Percentiles rank a stretch among this genome's conserved stretches.
These are phyloP conservation scores for Alternaria conjuncta DNA, from an alignment of 2,329 filamentous ascomycete species.

Conservation along the genomic window DNA sequence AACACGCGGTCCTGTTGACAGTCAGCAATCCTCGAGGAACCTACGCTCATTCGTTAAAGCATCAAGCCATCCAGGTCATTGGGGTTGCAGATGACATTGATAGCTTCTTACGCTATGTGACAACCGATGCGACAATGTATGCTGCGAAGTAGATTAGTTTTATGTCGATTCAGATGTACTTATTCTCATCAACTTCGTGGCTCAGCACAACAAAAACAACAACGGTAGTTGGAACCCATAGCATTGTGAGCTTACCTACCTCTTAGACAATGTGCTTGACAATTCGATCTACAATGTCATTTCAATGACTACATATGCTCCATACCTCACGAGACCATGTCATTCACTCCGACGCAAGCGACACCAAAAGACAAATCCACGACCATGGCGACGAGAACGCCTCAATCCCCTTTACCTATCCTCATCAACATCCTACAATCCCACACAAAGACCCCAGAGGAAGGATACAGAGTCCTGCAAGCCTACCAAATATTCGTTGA, in stretches of 20 bases:
- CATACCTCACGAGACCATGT: neutral
- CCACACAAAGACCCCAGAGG: neutral
- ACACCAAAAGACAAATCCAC: neutral
- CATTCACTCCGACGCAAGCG: neutral
- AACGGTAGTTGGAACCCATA: neutral
- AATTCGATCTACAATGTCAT: neutral
- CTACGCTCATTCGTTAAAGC: neutral
- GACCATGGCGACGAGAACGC: neutral
- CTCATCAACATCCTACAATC: neutral
- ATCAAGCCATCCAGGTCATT: neutral
- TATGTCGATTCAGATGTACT: neutral
- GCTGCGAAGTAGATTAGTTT: neutral
- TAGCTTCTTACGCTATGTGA: neutral
- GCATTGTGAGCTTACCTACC: neutral
- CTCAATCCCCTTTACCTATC: neutral
- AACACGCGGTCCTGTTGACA: neutral
- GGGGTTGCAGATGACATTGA: neutral
- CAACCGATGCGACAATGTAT: neutral
- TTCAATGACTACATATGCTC: neutral
- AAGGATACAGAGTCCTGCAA: neutral
- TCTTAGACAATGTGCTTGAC: neutral
- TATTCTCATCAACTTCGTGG: neutral
- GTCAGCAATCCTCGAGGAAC: neutral
- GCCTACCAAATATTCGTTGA: neutral
- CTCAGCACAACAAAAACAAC: neutral